phyloP scores from a whole-genome alignment of 768 basidiomycete genomes.

The Tricholoma hemisulphureum region DNA sequence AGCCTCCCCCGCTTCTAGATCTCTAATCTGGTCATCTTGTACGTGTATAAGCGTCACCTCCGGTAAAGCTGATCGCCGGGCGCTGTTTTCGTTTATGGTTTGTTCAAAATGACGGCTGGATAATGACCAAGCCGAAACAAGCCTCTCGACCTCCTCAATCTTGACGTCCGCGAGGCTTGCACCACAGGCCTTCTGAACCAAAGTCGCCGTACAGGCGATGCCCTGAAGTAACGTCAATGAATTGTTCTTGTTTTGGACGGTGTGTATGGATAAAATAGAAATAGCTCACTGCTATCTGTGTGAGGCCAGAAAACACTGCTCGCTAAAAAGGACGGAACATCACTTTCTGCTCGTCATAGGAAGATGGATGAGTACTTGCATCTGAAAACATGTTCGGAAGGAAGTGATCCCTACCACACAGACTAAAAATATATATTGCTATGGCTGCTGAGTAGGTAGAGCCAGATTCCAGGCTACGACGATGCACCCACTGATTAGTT shows the following conservation, averaged over 20 bases:
- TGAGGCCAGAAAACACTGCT: not conserved
- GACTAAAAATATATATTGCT: not conserved
- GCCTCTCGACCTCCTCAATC: not conserved
- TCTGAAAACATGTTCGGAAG: not conserved
- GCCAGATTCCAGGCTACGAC: not conserved
- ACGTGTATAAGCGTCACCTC: not conserved
- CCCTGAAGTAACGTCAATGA: not conserved
- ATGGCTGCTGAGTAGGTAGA: not conserved
- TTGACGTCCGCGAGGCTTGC: not conserved
- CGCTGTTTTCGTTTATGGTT: not conserved
- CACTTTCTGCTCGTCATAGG: not conserved
- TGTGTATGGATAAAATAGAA: too few species aligned
- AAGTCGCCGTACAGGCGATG: not conserved
- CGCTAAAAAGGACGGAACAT: not conserved
- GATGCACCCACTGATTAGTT: not conserved
- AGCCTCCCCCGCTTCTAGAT: not conserved
- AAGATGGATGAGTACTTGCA: not conserved
- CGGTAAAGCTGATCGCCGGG: not conserved
- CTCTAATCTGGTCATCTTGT: not conserved
- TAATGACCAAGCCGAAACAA: not conserved
- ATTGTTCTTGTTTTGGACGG: too few species aligned
- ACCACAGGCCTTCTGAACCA: not conserved
- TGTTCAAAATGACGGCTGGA: not conserved
- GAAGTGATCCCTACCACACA: not conserved
- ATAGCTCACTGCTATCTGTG: not conserved